Base-by-base conservation (phyloP, 2,329 filamentous ascomycete species). In the Neofusicoccum sp. region DNA sequence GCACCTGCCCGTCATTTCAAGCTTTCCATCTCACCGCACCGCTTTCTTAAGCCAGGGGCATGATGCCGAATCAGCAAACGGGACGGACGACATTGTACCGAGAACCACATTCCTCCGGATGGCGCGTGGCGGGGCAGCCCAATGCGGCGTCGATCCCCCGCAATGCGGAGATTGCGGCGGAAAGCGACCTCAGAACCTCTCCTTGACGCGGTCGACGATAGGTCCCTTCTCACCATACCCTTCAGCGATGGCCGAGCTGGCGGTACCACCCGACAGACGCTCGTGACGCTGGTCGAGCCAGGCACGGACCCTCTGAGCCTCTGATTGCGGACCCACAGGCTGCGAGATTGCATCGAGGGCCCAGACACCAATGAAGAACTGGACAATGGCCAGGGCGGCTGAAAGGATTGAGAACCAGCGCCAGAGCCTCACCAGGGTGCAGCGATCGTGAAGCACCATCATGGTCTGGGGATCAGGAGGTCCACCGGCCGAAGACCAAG, bases 81-180 rank as follows among this genome's bases (percentile, higher is more conserved):
- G 14, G 31, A 58, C 54, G 54, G 54, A 22, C 28, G 31, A 37
- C 41, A 11, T 45, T 58, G 54, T 28, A 58, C 54, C 54, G 54
- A 58, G 41, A 37, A 34, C n/a, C 31, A 45, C 22, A 22, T 22
- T 22, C 22, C 22, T 22, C 22, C 22, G 22, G 22, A 22, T 22
- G 22, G 22, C 22, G 22, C 22, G 22, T 22, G n/a, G 37, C 36
- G 54, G 39, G 22, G 33, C 12, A 36, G 36, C 22, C 36, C 31
- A 11, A 31, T 45, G 39, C 39, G n/a, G 29, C 41, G 54, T 34
- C 54, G 54, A 58, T 58, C 54, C 54, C 54, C 54, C 54, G 54
- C 54, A 58, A 9, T 6, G 29, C 39, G 14, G 52, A 56, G 37
- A 44, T 56, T 43, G 39, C 52, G 39, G 39, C 34, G 52, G 44